A percentile compares a stretch with the other conserved stretches of the same genome.
phyloP scores from a whole-genome alignment of 495 filamentous ascomycete species.

The Penicillium mononematosum region DNA sequence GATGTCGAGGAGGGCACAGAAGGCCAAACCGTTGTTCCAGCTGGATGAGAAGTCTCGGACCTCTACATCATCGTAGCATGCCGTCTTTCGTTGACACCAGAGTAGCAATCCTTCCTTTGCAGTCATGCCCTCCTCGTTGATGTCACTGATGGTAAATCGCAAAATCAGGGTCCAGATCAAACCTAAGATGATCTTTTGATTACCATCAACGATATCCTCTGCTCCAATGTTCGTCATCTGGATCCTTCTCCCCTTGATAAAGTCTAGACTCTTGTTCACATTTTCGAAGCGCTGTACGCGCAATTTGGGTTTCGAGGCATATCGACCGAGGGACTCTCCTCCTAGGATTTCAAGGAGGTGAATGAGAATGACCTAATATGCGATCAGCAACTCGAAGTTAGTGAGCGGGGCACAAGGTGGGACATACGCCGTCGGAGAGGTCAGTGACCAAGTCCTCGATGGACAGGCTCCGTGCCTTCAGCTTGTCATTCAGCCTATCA shows the following conservation, averaged over 20 bases:
- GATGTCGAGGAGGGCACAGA: constrained; percentile 94
- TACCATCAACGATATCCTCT: constrained; percentile 97
- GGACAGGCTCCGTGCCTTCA: constrained; percentile 68
- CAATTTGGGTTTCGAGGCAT: constrained; percentile 91
- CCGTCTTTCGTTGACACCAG: constrained; percentile 98
- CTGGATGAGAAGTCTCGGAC: constrained; percentile 90
- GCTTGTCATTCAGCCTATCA: constrained; percentile 87
- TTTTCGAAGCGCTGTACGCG: constrained; percentile 98
- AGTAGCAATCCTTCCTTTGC: constrained; percentile 93
- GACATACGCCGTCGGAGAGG: constrained; percentile 86
- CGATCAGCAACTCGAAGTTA: constrained; percentile 6
- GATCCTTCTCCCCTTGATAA: constrained; percentile 84
- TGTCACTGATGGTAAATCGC: constrained; percentile 96
- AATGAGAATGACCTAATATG: constrained; percentile 77
- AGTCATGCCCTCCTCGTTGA: constrained; percentile 96
- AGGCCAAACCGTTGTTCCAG: constrained; percentile 96
- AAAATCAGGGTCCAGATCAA: constrained; percentile 98
- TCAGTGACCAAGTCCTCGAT: constrained; percentile 85
- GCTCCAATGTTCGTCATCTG: constrained; percentile 98
- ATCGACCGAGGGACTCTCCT: constrained; percentile 88
- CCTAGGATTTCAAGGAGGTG: constrained; percentile 95
- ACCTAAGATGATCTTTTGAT: constrained; percentile 94
- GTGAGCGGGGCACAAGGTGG: constrained; percentile 6
- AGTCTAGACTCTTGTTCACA: constrained; percentile 92
- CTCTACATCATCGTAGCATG: constrained; percentile 95